These are phyloP conservation scores for Alternaria solani DNA, from an alignment of 2,329 filamentous ascomycete genomes.

Conservation along the genomic window DNA sequence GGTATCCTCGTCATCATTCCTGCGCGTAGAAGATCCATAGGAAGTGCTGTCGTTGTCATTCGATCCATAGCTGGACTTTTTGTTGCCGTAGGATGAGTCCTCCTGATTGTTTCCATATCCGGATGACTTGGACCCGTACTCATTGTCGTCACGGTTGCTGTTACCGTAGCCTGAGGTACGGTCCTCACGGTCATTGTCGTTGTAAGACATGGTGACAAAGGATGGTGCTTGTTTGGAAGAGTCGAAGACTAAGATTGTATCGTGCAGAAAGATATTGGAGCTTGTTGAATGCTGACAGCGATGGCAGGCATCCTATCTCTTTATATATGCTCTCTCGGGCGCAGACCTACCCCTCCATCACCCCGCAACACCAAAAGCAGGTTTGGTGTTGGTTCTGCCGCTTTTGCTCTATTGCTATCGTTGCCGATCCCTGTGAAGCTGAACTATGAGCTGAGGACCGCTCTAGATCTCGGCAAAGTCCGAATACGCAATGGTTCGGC, in stretches of 20 bases:
- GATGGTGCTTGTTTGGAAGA: neutral
- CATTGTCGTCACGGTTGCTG: conserved; percentile 12
- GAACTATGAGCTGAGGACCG: conserved; percentile 5
- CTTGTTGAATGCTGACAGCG: neutral
- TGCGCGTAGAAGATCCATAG: neutral
- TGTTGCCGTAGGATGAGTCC: conserved; percentile 11
- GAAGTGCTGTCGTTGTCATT: conserved; percentile 2
- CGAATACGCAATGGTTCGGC: neutral
- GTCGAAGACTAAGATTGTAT: neutral
- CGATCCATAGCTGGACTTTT: conserved; percentile 13
- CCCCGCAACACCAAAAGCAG: conserved; percentile 10
- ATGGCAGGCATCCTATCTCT: neutral
- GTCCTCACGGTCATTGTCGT: conserved; percentile 12
- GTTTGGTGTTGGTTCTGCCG: neutral
- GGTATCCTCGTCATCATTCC: conserved; percentile 5
- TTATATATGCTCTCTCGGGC: neutral
- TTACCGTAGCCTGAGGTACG: conserved; percentile 13
- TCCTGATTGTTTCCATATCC: conserved; percentile 18
- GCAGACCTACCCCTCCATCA: conserved; percentile 5
- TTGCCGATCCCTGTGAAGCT: conserved; percentile 10
- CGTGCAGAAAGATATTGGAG: neutral
- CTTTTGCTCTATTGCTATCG: neutral
- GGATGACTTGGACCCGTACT: conserved; percentile 13
- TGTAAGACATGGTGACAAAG: conserved; percentile 17
- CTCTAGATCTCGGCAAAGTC: conserved; percentile 11